phyloP scores from a whole-genome alignment of 2,329 filamentous ascomycete species.

The Nemania serpens region DNA sequence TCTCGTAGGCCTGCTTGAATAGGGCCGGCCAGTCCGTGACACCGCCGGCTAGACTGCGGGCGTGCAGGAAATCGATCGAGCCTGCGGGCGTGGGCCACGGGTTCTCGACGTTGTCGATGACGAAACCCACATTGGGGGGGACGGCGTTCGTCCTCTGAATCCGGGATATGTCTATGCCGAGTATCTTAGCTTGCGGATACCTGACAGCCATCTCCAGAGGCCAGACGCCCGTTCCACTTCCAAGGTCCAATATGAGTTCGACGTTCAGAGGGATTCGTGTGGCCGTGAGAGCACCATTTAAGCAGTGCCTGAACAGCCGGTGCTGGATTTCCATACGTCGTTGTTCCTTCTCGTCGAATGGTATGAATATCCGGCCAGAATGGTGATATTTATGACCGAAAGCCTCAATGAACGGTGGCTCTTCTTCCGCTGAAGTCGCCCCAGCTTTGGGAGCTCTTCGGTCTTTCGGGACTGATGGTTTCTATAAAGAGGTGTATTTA shows the following conservation, averaged over 20 bases:
- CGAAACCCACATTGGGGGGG: constrained; percentile 63
- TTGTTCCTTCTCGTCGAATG: constrained; percentile 38
- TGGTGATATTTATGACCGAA: constrained; percentile 38
- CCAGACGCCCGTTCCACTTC: constrained; percentile 50
- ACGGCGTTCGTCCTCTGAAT: constrained; percentile 50
- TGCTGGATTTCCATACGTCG: constrained; percentile 37
- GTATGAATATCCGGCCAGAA: constrained; percentile 39
- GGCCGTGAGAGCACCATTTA: constrained; percentile 38
- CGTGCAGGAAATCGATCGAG: constrained; percentile 49
- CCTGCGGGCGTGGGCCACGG: constrained; percentile 43
- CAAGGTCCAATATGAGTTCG: constrained; percentile 48
- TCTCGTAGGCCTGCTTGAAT: constrained; percentile 44
- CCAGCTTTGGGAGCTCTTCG: constrained; percentile 23
- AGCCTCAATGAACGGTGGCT: constrained; percentile 34
- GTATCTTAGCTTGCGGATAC: constrained; percentile 47
- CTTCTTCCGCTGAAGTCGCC: constrained; percentile 19
- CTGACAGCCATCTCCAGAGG: constrained; percentile 48
- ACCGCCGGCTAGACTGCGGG: constrained; percentile 52
- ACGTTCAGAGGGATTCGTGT: constrained; percentile 38
- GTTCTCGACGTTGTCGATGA: constrained; percentile 62
- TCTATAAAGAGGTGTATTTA: constrained; percentile 22
- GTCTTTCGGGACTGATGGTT: constrained; percentile 15
- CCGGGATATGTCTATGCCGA: constrained; percentile 49
- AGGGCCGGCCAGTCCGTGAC: constrained; percentile 48
- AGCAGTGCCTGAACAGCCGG: constrained; percentile 35